Evolutionary conservation across 1,139 yeast genomes (phyloP), one percentile per base, ranked within the genome.

Genomic region (Kurtzmaniella quercitrusa): DNA sequence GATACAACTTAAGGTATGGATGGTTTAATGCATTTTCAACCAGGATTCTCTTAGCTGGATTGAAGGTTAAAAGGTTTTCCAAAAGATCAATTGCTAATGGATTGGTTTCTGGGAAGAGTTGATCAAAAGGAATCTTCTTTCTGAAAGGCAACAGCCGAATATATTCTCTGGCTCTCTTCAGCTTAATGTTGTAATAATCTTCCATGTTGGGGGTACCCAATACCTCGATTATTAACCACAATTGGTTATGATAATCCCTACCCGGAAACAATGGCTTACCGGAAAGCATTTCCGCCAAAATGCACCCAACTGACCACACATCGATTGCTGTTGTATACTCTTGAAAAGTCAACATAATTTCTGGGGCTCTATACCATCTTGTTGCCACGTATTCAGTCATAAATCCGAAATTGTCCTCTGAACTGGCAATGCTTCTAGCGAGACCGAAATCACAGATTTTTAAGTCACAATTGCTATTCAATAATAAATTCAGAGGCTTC

Each of bases 331-430:
- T 87, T 21, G 96, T 86, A 65, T 93, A 93, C 58, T 87, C 91
- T 48, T 91, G 93, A 56, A 89, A 85, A 1, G 97, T 88, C 43
- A 93, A 74, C 98, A 91, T 91, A 59, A 91, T 91, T 58, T 91
- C 98, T 0, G 98, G 98, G 1, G 98, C 98, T 42, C 98, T 71
- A 64, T 91, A 91, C 98, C 98, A 91, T 54, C 98, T 71, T 5
- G 98, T 93, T 7, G 98, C 98, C 41, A 93, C 98, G 60, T 93
- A 93, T 63, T 93, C 98, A 3, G 98, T 93, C 86, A 93, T 77
- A 60, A 82, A 81, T 36, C 91, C 85, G 47, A 79, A 76, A 54
- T 79, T 80, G 36, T 49, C 55, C 40, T 53, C 63, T 21, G 56
- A 52, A 18, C 56, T 56, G 0, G 69, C 68, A 34, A 60, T 57